Evolutionary conservation across 345 rosid species (phyloP), one percentile per base, ranked within the genome.

Genomic region (Moringa oleifera): DNA sequence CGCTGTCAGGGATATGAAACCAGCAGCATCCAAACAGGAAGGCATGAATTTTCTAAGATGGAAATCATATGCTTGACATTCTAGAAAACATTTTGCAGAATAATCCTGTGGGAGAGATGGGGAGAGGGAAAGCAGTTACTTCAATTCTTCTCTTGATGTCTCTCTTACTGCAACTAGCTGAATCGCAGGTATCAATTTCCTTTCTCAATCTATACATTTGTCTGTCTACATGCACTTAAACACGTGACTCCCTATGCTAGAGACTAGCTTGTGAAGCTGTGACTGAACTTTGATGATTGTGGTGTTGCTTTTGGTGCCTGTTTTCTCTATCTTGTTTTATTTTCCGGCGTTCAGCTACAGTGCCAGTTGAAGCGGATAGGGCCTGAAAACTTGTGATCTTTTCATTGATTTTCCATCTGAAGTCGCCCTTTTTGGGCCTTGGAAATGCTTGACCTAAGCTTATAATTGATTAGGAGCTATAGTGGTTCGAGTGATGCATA

Each of bases 161-260:
- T 31, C 61, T 71, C 57, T 69, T 67, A 55, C 67, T 59, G 7
- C 54, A 56, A 45, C 73, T 64, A 68, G 53, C 75, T 53, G 60
- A 62, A 57, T 62, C 74, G n/a, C 71, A 69, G 78, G 78, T 74
- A n/a, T 20, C 22, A 16, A 53, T 16, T 67, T 51, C 53, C 20
- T 10, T 60, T 18, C 21, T 53, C 61, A n/a, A 28, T 41, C 47
- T 41, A 9, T 15, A 5, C 61, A 25, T 5, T 46, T 1, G 11
- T 58, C 12, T 25, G 20, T 23, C 0, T 20, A 50, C 47, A 41
- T 4, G 47, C 9, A 41, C 13, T 7, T 4, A 4, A 41, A 41
- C 12, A 7, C 37, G 37, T 33, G 5, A 33, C 37, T 41, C 1
- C 47, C 6, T 41, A 41, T 41, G 16, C 2, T 33, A 50, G n/a